Percentiles rank a stretch among this genome's conserved stretches.
Conservation (phyloP, 2,329 filamentous ascomycete species). For the Coniochaeta sp. region DNA sequence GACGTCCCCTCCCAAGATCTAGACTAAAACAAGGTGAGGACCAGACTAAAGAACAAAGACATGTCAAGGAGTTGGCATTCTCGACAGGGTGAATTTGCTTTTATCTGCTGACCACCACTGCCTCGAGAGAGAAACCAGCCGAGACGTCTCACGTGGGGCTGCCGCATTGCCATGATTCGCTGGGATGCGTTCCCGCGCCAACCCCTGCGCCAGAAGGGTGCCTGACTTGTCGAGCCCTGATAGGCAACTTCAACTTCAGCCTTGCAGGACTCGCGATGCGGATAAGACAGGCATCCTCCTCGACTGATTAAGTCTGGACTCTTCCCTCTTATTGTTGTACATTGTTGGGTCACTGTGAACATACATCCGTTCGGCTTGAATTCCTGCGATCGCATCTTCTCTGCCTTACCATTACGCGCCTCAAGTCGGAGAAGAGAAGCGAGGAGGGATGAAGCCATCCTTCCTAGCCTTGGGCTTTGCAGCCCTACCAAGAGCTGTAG, state of each 20-base stretch:
- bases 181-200: not conserved
- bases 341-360: not conserved
- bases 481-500: constrained; percentile 24
- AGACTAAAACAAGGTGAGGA: too few relatives aligned
- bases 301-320: not conserved
- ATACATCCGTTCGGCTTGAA: too few relatives aligned
- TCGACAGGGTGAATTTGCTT: not conserved
- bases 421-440: not conserved
- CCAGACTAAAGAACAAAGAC: too few relatives aligned
- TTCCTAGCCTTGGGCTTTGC: constrained; percentile 15
- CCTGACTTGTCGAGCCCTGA: not conserved
- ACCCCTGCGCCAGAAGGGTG: not conserved
- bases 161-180: not conserved
- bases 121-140: not conserved
- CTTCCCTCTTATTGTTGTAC: not conserved
- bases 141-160: not conserved
- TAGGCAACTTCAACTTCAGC: not conserved
- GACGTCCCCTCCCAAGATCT: too few relatives aligned
- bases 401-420: not conserved
- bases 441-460: constrained; percentile 12
- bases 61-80: not conserved
- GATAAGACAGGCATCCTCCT: not conserved
- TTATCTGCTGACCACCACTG: not conserved
- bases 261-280: not conserved
- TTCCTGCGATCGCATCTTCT: not conserved